These are phyloP conservation scores for Nicotiana obtusifolia DNA, from an alignment of 257 asterid genomes.

Conservation along the genomic window DNA sequence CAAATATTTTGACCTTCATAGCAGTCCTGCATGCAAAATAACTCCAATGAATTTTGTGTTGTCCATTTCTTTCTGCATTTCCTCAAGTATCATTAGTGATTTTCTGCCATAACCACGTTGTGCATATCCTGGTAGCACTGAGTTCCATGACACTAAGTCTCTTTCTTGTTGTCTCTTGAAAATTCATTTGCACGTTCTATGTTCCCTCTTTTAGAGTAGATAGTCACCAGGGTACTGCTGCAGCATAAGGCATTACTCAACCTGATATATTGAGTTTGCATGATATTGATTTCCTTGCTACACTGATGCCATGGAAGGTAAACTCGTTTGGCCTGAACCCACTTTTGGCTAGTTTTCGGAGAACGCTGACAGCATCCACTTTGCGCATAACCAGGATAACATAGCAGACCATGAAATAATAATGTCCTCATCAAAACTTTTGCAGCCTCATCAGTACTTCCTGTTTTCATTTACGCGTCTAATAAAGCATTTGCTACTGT, in stretches of 20 bases:
- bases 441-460: conserved; percentile 43
- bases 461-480: conserved; percentile 53
- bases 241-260: conserved; percentile 48
- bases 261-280: conserved; percentile 60
- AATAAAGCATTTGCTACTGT: conserved; percentile 79
- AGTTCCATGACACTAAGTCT: no score
- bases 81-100: conserved; percentile 59
- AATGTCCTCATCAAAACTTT: conserved; percentile 54
- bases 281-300: conserved; percentile 89
- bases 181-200: conserved; percentile 69
- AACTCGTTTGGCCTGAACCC: conserved; percentile 66
- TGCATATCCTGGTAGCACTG: no score
- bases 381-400: conserved; percentile 75
- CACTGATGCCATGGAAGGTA: conserved; percentile 51
- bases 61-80: conserved; percentile 63
- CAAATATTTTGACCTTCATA: conserved; percentile 65
- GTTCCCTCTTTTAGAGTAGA: conserved; percentile 80
- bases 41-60: conserved; percentile 70
- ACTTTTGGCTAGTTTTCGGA: conserved; percentile 39
- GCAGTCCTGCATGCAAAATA: conserved; percentile 76
- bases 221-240: conserved; percentile 77
- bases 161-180: conserved; percentile 67
- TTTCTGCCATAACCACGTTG: conserved; percentile 70
- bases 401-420: conserved; percentile 91
- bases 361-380: conserved; percentile 51